These are phyloP conservation scores for Filosporella fistucella DNA, from an alignment of 495 filamentous ascomycete genomes.

Conservation along the genomic window DNA sequence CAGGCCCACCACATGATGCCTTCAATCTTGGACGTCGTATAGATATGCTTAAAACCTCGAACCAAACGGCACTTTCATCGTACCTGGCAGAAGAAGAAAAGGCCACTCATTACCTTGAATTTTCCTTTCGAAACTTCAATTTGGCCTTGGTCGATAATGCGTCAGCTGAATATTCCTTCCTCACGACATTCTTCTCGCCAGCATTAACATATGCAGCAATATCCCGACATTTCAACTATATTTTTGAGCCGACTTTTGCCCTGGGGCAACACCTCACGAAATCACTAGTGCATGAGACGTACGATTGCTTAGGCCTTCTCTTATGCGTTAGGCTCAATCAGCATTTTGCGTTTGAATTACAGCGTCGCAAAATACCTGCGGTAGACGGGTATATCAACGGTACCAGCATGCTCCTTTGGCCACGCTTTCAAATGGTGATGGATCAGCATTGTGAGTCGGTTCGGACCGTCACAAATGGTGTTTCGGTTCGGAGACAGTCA, in stretches of 20 bases:
- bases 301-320: constrained; percentile 80
- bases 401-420: constrained; percentile 94
- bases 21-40: constrained; percentile 82
- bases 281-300: constrained; percentile 66
- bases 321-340: constrained; percentile 93
- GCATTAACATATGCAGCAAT: constrained; percentile 52
- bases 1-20: constrained; percentile 72
- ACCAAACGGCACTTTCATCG: constrained; percentile 68
- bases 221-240: constrained; percentile 63
- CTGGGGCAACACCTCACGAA: constrained; percentile 75
- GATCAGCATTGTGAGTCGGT: constrained; percentile 88
- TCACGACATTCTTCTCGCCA: constrained; percentile 80
- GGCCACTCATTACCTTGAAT: constrained; percentile 78
- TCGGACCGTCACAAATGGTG: constrained; percentile 50
- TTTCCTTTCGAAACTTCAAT: constrained; percentile 90
- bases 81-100: constrained; percentile 87
- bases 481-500: constrained; percentile 36
- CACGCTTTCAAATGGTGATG: constrained; percentile 89
- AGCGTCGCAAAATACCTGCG: constrained; percentile 83
- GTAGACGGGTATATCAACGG: constrained; percentile 91
- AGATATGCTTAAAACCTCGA: constrained; percentile 68
- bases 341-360: constrained; percentile 85
- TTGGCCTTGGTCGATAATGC: constrained; percentile 90
- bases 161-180: constrained; percentile 90
- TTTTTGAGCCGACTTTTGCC: constrained; percentile 80